Base-by-base conservation (phyloP, 306 rosid genomes). In the Alnus rubra region DNA sequence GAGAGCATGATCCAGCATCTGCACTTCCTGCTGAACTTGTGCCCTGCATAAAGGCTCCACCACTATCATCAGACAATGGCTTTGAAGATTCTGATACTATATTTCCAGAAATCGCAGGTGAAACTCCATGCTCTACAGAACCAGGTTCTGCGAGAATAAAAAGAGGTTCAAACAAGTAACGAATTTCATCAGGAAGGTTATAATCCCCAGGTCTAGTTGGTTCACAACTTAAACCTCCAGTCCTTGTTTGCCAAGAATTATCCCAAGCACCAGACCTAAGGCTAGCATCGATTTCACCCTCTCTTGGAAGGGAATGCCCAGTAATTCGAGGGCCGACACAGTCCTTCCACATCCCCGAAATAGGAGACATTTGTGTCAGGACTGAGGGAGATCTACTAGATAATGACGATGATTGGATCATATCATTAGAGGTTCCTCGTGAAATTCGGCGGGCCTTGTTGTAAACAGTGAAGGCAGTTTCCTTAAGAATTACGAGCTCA, bases 61-160 rank as follows among this genome's bases (percentile, higher is more conserved):
- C 84, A 84, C 81, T 88, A 56, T 95, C 98, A 84, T 95, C 98
- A 30, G 87, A 82, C 87, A 86, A 76, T 69, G 90, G 78, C 85
- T 91, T 95, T 23, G 90, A 92, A 82, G 94, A 84, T 84, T 95
- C 97, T 28, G 91, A 87, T 76, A 82, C 79, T 39, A 82, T 86
- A 69, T 87, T 88, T 78, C 92, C 86, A 86, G 76, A 84, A 81
- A 80, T 78, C 28, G 78, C 54, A 76, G 88, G 92, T 76, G 98
- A 85, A 82, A 91, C 63, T 82, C 98, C 97, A 83, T 86, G 86
- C 71, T 95, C 98, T 48, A 89, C 62, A 81, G 98, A 92, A 81
- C 98, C 98, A 54, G 98, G 95, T 81, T 92, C 98, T 33, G 98
- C 87, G 16, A 95, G 97, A 82, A 95, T 90, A 84, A 95, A 94